These are phyloP conservation scores for Suillus americanus DNA, from an alignment of 768 basidiomycete genomes.

Conservation along the genomic window DNA sequence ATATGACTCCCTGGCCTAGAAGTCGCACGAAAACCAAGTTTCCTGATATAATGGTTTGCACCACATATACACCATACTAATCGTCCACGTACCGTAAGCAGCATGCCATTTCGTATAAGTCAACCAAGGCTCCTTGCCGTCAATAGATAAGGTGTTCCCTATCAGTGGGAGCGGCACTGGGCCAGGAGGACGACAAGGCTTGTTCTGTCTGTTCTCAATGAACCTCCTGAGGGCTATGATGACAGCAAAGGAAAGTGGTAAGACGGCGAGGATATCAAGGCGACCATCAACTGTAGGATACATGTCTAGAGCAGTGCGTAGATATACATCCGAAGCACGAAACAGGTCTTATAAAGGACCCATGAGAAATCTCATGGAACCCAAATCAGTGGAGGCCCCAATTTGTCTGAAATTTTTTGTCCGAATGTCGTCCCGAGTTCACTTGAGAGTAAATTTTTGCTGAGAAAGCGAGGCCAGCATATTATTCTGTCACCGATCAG, in stretches of 20 bases:
- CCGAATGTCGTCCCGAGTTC: too few species aligned
- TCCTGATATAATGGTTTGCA: neutral
- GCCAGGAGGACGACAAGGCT: slow-evolving; percentile 3
- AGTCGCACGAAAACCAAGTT: slow-evolving; percentile 5
- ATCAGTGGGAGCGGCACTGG: slow-evolving; percentile 6
- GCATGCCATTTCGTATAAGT: slow-evolving; percentile 1
- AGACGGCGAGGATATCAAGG: neutral
- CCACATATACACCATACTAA: neutral
- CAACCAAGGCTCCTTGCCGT: slow-evolving; percentile 4
- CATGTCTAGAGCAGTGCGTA: neutral
- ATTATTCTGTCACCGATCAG: too few species aligned
- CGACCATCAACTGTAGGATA: neutral
- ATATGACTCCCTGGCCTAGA: slow-evolving; percentile 1
- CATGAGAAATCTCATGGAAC: neutral
- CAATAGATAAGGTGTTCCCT: slow-evolving; percentile 3
- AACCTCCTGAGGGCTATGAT: neutral
- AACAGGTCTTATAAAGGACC: neutral
- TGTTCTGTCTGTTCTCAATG: neutral
- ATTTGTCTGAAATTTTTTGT: neutral
- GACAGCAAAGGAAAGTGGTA: neutral
- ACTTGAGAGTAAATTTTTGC: too few species aligned
- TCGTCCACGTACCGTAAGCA: neutral
- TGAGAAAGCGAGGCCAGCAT: too few species aligned
- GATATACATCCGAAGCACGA: neutral
- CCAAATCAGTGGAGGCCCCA: neutral